A percentile compares a stretch with the other conserved stretches of the same genome.
These are phyloP conservation scores for Jaenimonas drosophilae DNA, from an alignment of 208 protist species.

Conservation along the genomic window DNA sequence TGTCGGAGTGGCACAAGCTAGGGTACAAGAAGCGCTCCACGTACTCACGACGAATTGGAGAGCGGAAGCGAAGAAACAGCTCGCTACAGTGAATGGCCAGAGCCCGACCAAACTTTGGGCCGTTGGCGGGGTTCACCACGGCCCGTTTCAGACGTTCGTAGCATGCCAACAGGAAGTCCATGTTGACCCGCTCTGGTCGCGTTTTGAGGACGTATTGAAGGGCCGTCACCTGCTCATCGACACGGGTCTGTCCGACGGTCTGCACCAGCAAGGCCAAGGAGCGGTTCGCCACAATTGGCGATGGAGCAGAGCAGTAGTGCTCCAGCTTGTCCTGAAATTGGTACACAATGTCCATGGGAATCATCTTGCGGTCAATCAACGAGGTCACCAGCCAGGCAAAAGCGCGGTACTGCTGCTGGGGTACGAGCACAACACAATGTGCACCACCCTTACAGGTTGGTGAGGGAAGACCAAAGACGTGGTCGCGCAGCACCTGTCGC, in stretches of 20 bases:
- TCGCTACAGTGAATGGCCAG: slow-evolving; percentile 83
- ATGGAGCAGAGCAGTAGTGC: slow-evolving; percentile 45
- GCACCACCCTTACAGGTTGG: slow-evolving; percentile 52
- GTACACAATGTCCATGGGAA: slow-evolving; percentile 64
- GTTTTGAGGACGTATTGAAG: slow-evolving; percentile 74
- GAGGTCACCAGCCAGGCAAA: slow-evolving; percentile 57
- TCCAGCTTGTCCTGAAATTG: slow-evolving; percentile 81
- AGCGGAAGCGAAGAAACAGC: slow-evolving; percentile 84
- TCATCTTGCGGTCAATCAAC: slow-evolving; percentile 39
- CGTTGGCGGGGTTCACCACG: slow-evolving; percentile 46
- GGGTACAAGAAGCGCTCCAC: slow-evolving; percentile 86
- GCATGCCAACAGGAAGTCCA: slow-evolving; percentile 84
- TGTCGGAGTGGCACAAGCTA: slow-evolving; percentile 70
- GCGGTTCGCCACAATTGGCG: slow-evolving; percentile 76
- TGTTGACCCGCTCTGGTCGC: slow-evolving; percentile 66
- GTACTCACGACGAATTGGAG: slow-evolving; percentile 83
- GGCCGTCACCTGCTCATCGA: slow-evolving; percentile 71
- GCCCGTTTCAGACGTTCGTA: slow-evolving; percentile 83
- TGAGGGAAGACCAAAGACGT: slow-evolving; percentile 80
- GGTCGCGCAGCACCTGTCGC: slow-evolving; percentile 68
- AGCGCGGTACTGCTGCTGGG: slow-evolving; percentile 72
- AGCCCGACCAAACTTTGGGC: slow-evolving; percentile 59
- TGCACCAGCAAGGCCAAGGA: slow-evolving; percentile 70
- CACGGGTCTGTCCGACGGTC: slow-evolving; percentile 46
- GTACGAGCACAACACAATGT: slow-evolving; percentile 75